A percentile compares a stretch with the other conserved stretches of the same genome.
Conservation (phyloP, 176 grass and related monocot genomes). For the Thinopyrum elongatum region DNA sequence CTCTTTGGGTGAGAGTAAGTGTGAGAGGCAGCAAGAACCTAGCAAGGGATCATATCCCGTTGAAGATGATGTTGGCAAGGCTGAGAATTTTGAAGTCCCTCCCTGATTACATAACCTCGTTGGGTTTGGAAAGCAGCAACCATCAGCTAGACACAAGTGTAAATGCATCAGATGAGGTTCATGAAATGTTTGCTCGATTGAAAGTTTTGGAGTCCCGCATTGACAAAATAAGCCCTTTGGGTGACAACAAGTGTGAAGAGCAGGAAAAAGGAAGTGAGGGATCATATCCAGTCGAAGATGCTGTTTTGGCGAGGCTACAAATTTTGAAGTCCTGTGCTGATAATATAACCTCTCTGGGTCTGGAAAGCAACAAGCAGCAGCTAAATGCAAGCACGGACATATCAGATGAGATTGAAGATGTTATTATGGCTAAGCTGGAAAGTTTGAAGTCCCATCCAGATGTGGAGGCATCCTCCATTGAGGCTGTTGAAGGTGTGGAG, state of each 20-base stretch:
- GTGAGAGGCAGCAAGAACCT: conserved; percentile 24
- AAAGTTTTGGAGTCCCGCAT: conserved; percentile 34
- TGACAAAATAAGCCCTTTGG: neutral
- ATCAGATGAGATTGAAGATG: conserved; percentile 26
- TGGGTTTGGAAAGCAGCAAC: conserved; percentile 17
- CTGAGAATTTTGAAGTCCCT: conserved; percentile 37
- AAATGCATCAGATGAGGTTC: neutral
- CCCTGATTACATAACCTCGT: conserved; percentile 15
- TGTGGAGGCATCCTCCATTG: neutral
- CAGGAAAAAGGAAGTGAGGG: conserved; percentile 33
- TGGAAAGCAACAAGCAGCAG: conserved; percentile 20
- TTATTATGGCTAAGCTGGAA: conserved; percentile 32
- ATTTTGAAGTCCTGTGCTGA: conserved; percentile 40
- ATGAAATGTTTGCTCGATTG: conserved; percentile 34
- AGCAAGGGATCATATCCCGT: conserved; percentile 17
- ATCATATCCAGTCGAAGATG: conserved; percentile 32
- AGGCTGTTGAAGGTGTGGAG: neutral
- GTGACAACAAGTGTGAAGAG: neutral
- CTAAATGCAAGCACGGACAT: neutral
- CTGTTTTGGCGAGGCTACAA: conserved; percentile 46
- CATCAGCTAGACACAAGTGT: neutral
- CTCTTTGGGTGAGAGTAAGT: conserved; percentile 16
- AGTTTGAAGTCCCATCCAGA: conserved; percentile 39
- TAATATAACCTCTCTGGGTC: conserved; percentile 6
- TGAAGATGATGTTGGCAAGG: conserved; percentile 48